Evolutionary conservation across 2,329 filamentous ascomycete genomes (phyloP), one percentile per base, ranked within the genome.

Genomic region (Diaporthe sp.): DNA sequence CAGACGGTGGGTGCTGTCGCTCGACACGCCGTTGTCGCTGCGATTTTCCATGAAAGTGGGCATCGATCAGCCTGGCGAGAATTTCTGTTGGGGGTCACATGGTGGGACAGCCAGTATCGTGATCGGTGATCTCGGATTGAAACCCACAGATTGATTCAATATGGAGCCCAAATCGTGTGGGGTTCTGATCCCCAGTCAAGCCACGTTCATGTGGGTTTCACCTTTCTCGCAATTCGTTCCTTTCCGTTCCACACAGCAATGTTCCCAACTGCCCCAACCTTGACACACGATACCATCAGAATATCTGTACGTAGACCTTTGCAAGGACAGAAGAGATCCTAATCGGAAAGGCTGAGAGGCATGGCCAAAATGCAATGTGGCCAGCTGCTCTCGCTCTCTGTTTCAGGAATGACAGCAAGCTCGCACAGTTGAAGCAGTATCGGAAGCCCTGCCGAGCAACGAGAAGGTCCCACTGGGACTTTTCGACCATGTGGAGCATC

Each of bases 161-260:
- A 25, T 53, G 31, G 49, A 15, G 47, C 8, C 2, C 37, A 25
- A 20, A 12, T 42, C n/a, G 49, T 42, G 65, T 55, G 65, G 65
- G 34, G 65, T 51, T 13, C 12, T 28, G 47, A 28, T 55, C n/a
- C 28, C 17, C 51, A 15, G 65, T 70, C 34, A 15, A 55, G 49
- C 65, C 65, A 70, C 65, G 65, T 70, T 39, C 37, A 55, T 39
- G n/a, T 28, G 47, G 49, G 47, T 17, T 55, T 8, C 49, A 42
- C 12, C 25, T 13, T 31, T 5, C 8, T 42, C 2, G 0, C 34
- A 31, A 22, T 3, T 42, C 49, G 47, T 42, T 42, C 47, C 6
- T 31, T n/a, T 28, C 31, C 20, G 31, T 20, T 22, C 49, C 34
- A 42, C 65, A 10, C 34, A 39, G n/a, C 28, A 9, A n/a, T 55